A percentile compares a stretch with the other conserved stretches of the same genome.
phyloP scores from a whole-genome alignment of 2,329 filamentous ascomycete genomes.

The Didymella keratinophila region DNA sequence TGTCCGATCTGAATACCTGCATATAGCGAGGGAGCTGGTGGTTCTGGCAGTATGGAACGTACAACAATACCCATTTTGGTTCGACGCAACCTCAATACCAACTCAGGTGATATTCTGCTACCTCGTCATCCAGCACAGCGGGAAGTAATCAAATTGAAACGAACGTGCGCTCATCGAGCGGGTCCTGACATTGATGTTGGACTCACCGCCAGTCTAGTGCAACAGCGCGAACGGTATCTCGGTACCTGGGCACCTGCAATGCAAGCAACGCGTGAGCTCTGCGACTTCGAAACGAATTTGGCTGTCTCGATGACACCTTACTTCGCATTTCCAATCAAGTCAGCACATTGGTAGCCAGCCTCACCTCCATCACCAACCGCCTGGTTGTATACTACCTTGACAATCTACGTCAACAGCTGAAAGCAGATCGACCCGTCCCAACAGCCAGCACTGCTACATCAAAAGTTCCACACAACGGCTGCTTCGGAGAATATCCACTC shows the following conservation, averaged over 20 bases:
- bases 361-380: background rate
- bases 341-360: background rate
- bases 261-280: background rate
- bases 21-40: conserved; percentile 24
- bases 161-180: background rate
- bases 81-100: conserved; percentile 2
- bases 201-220: conserved; percentile 29
- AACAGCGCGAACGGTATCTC: background rate
- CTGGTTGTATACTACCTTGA: background rate
- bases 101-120: conserved; percentile 6
- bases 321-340: background rate
- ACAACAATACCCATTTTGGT: conserved; percentile 24
- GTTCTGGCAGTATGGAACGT: conserved; percentile 13
- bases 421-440: background rate
- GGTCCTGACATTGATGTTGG: conserved; percentile 1
- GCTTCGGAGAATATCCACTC: conserved; percentile 38
- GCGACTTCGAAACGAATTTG: background rate
- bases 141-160: conserved; percentile 12
- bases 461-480: conserved; percentile 20
- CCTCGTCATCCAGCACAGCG: conserved; percentile 8
- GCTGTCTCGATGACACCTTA: background rate
- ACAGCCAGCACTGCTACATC: conserved; percentile 3
- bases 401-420: background rate
- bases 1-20: conserved; percentile 17
- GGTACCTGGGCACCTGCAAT: conserved; percentile 1